Evolutionary conservation across 164 flowering plant genomes (phyloP), one percentile per base, ranked within the genome.

Genomic region (Vitis riparia): DNA sequence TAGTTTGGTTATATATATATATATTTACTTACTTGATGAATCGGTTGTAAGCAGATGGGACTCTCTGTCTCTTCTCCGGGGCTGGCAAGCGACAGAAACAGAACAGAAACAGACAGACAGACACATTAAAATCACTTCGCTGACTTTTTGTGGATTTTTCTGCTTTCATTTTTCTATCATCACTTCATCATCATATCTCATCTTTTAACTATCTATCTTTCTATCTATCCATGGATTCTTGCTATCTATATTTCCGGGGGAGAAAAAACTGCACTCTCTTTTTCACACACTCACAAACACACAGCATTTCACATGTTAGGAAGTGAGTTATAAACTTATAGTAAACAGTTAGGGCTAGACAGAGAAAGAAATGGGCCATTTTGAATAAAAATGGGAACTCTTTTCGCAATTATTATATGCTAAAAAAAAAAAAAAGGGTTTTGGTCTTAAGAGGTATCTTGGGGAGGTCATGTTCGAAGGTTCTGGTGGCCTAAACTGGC

Each of bases 31-130:
- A 95, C 99, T 93, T 95, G 87, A 95, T 95, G 86, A 95, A 95
- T 59, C 96, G 89, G 82, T 95, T 95, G 85, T 95, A 95, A 59
- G 98, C 99, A 63, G 99, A 95, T 52, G 99, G 99, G 75, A 95
- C 97, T 88, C 99, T 90, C 87, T 93, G 99, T 84, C 98, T 79
- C 87, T 95, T 95, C 88, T 95, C 99, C 75, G 98, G 99, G 71
- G 97, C 99, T 95, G 89, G 72, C 15, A 19, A 13, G 59, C 55
- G 15, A 71, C 23, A 59, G 3, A 29, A 44, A 69, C 73, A 78
- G 27, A 65, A 27, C 69, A 76, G 19, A 68, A 44, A 65, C 67
- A 73, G 61, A 60, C 63, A 68, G 51, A 84, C 77, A 80, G 59
- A 75, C 65, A 69, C 75, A 68, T 75, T 71, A 78, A 81, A 76